These are phyloP conservation scores for Pelargonium citronellum DNA, from an alignment of 441 rosid genomes.

Conservation along the genomic window DNA sequence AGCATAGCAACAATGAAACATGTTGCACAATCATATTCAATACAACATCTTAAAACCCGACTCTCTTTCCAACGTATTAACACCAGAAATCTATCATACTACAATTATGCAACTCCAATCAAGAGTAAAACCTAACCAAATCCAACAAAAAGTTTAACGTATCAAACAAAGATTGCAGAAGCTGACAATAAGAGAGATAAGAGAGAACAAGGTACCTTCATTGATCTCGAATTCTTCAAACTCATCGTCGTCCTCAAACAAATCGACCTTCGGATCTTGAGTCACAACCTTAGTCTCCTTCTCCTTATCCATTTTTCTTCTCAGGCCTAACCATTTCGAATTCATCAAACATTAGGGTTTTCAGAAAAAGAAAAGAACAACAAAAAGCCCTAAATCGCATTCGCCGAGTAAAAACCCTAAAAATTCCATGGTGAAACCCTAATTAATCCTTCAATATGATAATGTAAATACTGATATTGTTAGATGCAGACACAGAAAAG, in stretches of 20 bases:
- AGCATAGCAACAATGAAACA: background rate
- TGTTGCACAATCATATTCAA: background rate
- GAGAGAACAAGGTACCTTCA: constrained; percentile 37
- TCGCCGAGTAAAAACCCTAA: background rate
- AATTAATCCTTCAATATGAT: background rate
- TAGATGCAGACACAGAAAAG: background rate
- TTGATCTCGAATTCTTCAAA: constrained; percentile 83
- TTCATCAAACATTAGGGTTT: background rate
- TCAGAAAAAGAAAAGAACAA: no score
- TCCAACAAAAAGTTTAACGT: background rate
- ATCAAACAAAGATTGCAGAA: background rate
- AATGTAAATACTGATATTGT: background rate
- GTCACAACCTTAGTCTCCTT: constrained; percentile 54
- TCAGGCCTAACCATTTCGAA: background rate
- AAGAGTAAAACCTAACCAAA: background rate
- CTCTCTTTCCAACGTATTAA: background rate
- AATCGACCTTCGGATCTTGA: constrained; percentile 64
- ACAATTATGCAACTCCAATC: background rate
- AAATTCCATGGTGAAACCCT: background rate
- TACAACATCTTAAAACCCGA: background rate
- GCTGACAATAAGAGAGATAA: background rate
- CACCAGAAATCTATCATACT: background rate
- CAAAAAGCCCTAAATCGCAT: background rate
- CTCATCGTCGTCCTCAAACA: constrained; percentile 94
- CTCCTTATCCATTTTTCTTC: constrained; percentile 58